These are phyloP conservation scores for Pseudogymnoascus sp. DNA, from an alignment of 2,329 filamentous ascomycete genomes.

Conservation along the genomic window DNA sequence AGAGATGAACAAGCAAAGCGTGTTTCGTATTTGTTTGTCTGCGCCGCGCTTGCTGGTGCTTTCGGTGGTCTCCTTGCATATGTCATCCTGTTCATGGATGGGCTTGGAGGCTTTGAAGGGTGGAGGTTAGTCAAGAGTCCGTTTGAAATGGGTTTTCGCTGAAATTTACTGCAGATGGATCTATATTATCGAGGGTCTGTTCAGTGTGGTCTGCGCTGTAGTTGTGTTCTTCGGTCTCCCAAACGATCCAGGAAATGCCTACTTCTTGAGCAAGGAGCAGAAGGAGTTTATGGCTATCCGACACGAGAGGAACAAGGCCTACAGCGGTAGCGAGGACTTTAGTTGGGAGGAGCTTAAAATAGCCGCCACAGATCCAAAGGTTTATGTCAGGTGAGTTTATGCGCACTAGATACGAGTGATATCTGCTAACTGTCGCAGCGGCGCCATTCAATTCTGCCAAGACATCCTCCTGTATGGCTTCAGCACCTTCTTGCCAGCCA, in stretches of 20 bases:
- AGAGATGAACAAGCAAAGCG: constrained; percentile 43
- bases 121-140: not conserved
- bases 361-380: constrained; percentile 39
- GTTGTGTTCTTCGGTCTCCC: constrained; percentile 38
- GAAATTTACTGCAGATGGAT: constrained; percentile 17
- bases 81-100: constrained; percentile 11
- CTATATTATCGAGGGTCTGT: constrained; percentile 39
- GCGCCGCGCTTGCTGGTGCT: constrained; percentile 1
- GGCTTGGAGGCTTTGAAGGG: not conserved
- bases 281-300: constrained; percentile 41
- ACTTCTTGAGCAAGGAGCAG: constrained; percentile 38
- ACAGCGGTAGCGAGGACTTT: constrained; percentile 42
- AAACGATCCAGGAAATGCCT: constrained; percentile 36
- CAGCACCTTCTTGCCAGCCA: constrained; percentile 34
- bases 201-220: constrained; percentile 34
- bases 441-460: constrained; percentile 8
- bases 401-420: no score
- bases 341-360: constrained; percentile 39
- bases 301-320: constrained; percentile 35
- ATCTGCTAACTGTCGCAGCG: not conserved
- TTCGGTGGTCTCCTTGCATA: constrained; percentile 11
- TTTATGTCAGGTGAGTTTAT: not conserved
- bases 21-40: constrained; percentile 41
- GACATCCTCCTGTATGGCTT: constrained; percentile 22
- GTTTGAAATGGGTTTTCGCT: not conserved